Conservation (phyloP, 495 filamentous ascomycete genomes). For the Hyphodiscus hymeniophilus region DNA sequence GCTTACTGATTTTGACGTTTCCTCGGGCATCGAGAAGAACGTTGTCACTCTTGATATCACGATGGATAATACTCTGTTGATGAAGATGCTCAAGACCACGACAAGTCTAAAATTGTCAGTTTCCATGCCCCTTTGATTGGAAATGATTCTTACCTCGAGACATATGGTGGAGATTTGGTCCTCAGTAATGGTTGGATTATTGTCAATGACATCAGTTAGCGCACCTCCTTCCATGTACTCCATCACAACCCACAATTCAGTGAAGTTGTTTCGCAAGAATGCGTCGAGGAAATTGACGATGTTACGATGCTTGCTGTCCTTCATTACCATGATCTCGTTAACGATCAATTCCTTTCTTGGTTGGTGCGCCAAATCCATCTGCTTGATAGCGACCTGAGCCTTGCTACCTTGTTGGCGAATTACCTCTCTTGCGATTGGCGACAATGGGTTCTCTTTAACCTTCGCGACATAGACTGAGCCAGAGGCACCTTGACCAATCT, state of each 20-base stretch:
- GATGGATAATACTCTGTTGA: constrained; percentile 93
- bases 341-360: constrained; percentile 97
- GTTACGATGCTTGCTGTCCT: constrained; percentile 93
- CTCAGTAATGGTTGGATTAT: constrained; percentile 91
- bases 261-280: constrained; percentile 85
- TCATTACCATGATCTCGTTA: constrained; percentile 99
- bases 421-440: constrained; percentile 55
- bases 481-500: constrained; percentile 96
- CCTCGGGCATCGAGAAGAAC: constrained; percentile 88
- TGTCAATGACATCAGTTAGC: constrained; percentile 96
- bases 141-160: constrained; percentile 57
- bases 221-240: constrained; percentile 99
- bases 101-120: constrained; percentile 59
- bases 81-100: constrained; percentile 91
- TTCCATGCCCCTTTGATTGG: background rate
- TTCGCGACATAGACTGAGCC: constrained; percentile 97
- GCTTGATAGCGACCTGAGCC: constrained; percentile 92
- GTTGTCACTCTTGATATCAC: constrained; percentile 98
- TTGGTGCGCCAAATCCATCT: constrained; percentile 98
- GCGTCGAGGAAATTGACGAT: constrained; percentile 99
- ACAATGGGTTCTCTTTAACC: constrained; percentile 67
- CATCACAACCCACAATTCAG: constrained; percentile 98
- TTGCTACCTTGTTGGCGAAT: constrained; percentile 60
- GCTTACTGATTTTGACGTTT: constrained; percentile 96
- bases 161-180: constrained; percentile 98